These are phyloP conservation scores for Pharnaceum exiguum DNA, from an alignment of 148 eudicot genomes.

Conservation along the genomic window DNA sequence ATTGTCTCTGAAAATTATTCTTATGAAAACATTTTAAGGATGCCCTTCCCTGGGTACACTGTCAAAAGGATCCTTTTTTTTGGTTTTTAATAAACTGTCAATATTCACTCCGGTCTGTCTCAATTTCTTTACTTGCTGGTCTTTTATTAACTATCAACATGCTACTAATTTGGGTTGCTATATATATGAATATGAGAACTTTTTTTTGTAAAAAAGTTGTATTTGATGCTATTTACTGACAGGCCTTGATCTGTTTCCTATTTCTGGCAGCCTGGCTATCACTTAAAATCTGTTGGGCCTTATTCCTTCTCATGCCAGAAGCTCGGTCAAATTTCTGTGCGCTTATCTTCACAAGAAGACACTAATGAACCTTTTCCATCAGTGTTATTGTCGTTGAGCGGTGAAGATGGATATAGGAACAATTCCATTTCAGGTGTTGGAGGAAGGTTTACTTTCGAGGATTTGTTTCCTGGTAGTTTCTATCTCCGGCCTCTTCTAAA, in stretches of 20 bases:
- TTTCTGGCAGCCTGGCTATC: constrained; percentile 80
- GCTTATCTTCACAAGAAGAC: constrained; percentile 57
- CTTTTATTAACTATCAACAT: too few species aligned
- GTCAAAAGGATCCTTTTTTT: too few species aligned
- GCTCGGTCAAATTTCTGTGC: constrained; percentile 85
- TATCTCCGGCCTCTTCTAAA: constrained; percentile 94
- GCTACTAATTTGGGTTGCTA: too few species aligned
- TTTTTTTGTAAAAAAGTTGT: not conserved
- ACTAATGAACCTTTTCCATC: constrained; percentile 79
- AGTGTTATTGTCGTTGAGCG: constrained; percentile 83
- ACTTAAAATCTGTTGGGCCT: constrained; percentile 70
- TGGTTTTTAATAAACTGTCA: too few species aligned
- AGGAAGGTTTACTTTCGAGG: constrained; percentile 62
- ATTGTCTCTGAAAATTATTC: not conserved
- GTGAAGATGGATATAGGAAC: constrained; percentile 97
- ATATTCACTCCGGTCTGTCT: too few species aligned
- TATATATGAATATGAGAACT: too few species aligned
- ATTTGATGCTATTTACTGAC: constrained; percentile 6
- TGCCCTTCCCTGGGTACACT: too few species aligned
- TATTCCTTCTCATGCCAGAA: constrained; percentile 89
- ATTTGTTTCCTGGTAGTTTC: constrained; percentile 94
- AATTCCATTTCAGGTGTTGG: constrained; percentile 82
- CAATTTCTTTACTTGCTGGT: too few species aligned
- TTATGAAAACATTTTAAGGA: not conserved
- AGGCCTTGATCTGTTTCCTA: constrained; percentile 7